Evolutionary conservation across 2,329 filamentous ascomycete species (phyloP).

Genomic region (Massarina eburnea): DNA sequence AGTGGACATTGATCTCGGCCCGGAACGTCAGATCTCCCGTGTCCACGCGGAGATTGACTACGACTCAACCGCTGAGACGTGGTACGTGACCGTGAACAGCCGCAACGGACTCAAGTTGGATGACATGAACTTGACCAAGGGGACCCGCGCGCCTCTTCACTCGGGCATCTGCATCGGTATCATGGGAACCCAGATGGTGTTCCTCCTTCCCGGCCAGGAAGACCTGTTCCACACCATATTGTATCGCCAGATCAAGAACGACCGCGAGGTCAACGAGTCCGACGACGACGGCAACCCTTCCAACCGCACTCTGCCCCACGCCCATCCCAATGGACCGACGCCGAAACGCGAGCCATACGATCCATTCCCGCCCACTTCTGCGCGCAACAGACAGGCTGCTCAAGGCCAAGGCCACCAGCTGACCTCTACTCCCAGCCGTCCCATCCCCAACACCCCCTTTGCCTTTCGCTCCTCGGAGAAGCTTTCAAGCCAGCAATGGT

Average conservation of each 20-base stretch:
- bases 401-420: slow-evolving; percentile 36
- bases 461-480: slow-evolving; percentile 39
- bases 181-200: slow-evolving; percentile 96
- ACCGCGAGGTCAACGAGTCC: slow-evolving; percentile 39
- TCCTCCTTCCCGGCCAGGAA: slow-evolving; percentile 81
- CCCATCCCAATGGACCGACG: slow-evolving; percentile 36
- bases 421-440: slow-evolving; percentile 40
- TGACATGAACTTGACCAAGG: slow-evolving; percentile 68
- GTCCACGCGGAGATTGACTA: slow-evolving; percentile 54
- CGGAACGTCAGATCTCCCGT: slow-evolving; percentile 53
- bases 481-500: slow-evolving; percentile 45
- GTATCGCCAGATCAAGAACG: slow-evolving; percentile 58
- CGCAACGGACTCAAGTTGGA: slow-evolving; percentile 90
- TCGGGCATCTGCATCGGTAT: slow-evolving; percentile 93
- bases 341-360: slow-evolving; percentile 42
- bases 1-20: slow-evolving; percentile 80
- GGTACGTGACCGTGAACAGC: slow-evolving; percentile 85
- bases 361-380: slow-evolving; percentile 41
- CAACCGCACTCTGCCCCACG: slow-evolving; percentile 34
- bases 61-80: slow-evolving; percentile 56
- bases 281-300: slow-evolving; percentile 42
- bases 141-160: slow-evolving; percentile 65
- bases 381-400: slow-evolving; percentile 34
- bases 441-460: slow-evolving; percentile 36
- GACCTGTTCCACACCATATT: slow-evolving; percentile 70